Evolutionary conservation across 768 basidiomycete species (phyloP).

Genomic region (Coprinopsis strossmayeri): DNA sequence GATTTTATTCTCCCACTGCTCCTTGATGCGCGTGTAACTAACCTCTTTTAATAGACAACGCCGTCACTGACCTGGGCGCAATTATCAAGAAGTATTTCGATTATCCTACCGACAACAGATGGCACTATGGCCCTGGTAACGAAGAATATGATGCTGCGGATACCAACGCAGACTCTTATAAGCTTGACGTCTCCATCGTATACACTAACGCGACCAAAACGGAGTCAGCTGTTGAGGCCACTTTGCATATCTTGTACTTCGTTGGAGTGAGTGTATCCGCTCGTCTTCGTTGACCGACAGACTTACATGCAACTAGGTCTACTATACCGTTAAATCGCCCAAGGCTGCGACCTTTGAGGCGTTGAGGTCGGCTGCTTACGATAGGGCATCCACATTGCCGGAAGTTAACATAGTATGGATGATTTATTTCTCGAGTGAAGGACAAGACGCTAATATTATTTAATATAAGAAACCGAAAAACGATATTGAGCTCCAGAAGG

Average conservation of each 20-base stretch:
- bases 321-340: background rate
- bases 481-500: background rate
- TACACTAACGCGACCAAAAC: background rate
- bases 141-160: background rate
- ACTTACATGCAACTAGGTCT: background rate
- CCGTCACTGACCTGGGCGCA: background rate
- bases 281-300: background rate
- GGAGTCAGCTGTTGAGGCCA: constrained; percentile 1
- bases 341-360: background rate
- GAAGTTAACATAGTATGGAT: too few species aligned
- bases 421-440: too few species aligned
- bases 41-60: background rate
- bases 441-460: too few species aligned
- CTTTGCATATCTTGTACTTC: background rate
- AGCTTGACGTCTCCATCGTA: background rate
- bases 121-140: background rate
- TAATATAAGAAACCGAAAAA: too few species aligned
- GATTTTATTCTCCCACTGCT: too few species aligned
- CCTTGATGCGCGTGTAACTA: background rate
- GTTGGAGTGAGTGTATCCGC: background rate
- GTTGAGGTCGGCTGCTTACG: background rate
- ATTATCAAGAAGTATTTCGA: background rate
- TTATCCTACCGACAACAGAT: background rate
- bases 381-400: too few species aligned
- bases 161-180: background rate